Conservation (phyloP, 2,329 filamentous ascomycete genomes). For the Aspergillus sclerotialis region DNA sequence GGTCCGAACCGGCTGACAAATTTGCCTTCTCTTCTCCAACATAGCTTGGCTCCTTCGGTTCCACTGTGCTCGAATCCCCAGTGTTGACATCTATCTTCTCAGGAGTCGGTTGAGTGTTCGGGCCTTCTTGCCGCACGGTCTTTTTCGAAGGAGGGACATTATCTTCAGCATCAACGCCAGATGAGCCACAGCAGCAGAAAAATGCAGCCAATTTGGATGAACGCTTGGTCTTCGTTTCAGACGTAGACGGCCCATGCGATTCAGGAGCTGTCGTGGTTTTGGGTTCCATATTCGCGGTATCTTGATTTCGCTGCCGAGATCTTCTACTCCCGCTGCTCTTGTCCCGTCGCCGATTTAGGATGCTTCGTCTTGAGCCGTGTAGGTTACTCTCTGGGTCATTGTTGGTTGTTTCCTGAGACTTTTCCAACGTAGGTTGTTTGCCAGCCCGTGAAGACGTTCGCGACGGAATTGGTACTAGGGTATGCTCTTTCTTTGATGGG, state of each 20-base stretch:
- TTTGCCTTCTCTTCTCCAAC: conserved; percentile 33
- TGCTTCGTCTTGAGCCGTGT: conserved; percentile 59
- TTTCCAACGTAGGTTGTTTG: conserved; percentile 26
- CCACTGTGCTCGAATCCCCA: conserved; percentile 33
- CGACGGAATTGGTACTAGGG: conserved; percentile 31
- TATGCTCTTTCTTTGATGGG: conserved; percentile 29
- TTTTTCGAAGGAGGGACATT: conserved; percentile 40
- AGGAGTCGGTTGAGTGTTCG: conserved; percentile 29
- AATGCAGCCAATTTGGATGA: conserved; percentile 39
- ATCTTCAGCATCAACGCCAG: conserved; percentile 39
- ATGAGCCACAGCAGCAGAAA: conserved; percentile 43
- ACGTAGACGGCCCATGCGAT: conserved; percentile 23
- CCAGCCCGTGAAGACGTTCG: conserved; percentile 32
- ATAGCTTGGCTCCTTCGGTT: conserved; percentile 31
- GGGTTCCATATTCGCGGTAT: conserved; percentile 23
- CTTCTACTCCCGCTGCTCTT: conserved; percentile 59
- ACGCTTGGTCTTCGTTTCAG: conserved; percentile 35
- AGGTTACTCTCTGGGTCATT: conserved; percentile 51
- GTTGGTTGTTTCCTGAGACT: conserved; percentile 23
- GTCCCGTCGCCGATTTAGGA: conserved; percentile 57
- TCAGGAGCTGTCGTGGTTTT: conserved; percentile 26
- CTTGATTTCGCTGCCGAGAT: conserved; percentile 31
- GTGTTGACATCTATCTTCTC: conserved; percentile 34
- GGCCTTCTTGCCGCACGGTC: conserved; percentile 31
- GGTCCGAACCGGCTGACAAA: conserved; percentile 22